Evolutionary conservation across 2,329 filamentous ascomycete genomes (phyloP).

Genomic region (Nemania serpens): DNA sequence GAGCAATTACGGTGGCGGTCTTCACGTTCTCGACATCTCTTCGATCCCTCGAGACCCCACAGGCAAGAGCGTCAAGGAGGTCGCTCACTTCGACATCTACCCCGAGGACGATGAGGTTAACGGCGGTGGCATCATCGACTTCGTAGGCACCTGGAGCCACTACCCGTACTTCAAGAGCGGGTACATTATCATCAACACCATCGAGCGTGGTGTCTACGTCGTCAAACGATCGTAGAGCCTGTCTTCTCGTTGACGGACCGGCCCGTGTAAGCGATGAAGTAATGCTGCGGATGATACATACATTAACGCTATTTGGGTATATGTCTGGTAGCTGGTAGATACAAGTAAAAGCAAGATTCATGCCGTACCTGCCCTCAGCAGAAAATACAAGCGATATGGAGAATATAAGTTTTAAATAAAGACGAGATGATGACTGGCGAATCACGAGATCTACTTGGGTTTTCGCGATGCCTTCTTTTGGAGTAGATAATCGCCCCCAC

Average conservation of each 20-base stretch:
- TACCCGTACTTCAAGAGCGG: slow-evolving; percentile 51
- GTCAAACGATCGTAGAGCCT: slow-evolving; percentile 42
- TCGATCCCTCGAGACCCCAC: slow-evolving; percentile 41
- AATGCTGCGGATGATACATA: slow-evolving; percentile 11
- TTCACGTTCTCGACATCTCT: slow-evolving; percentile 43
- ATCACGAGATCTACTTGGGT: neutral
- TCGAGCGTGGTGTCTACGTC: slow-evolving; percentile 51
- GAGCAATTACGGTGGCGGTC: slow-evolving; percentile 50
- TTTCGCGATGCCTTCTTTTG: slow-evolving; percentile 34
- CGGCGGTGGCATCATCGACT: slow-evolving; percentile 41
- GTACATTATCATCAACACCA: slow-evolving; percentile 51
- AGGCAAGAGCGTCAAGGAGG: slow-evolving; percentile 41
- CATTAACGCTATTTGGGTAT: slow-evolving; percentile 14
- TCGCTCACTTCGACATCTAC: slow-evolving; percentile 52
- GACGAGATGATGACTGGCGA: neutral
- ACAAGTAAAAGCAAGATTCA: slow-evolving; percentile 5
- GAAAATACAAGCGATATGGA: neutral
- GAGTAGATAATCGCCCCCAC: slow-evolving; percentile 53
- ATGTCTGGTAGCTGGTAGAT: slow-evolving; percentile 16
- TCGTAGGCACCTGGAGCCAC: slow-evolving; percentile 48
- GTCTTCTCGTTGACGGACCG: neutral
- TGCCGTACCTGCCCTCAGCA: neutral
- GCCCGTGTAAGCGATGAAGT: neutral
- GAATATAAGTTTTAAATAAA: neutral
- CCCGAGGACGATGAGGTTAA: slow-evolving; percentile 50